These are phyloP conservation scores for Huntiella abstrusa DNA, from an alignment of 2,329 filamentous ascomycete species.

Conservation along the genomic window DNA sequence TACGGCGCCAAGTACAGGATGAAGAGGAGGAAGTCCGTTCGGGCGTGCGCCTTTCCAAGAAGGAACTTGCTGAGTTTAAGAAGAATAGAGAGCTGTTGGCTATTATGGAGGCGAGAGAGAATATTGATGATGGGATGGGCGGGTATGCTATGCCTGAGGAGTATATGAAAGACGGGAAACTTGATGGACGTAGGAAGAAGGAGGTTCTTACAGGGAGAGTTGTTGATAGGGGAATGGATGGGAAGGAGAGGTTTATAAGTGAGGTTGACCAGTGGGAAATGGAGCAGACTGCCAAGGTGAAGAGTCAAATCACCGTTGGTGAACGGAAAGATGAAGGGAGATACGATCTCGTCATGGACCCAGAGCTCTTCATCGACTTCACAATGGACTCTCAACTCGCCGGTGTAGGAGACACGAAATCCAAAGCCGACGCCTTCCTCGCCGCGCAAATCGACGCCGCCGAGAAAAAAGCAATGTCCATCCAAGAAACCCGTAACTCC, in stretches of 20 bases:
- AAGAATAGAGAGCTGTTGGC: constrained; percentile 69
- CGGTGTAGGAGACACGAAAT: constrained; percentile 52
- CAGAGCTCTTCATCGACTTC: constrained; percentile 74
- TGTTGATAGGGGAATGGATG: constrained; percentile 70
- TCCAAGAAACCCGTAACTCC: constrained; percentile 79
- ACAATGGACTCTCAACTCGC: constrained; percentile 54
- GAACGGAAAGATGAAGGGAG: constrained; percentile 51
- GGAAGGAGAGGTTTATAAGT: constrained; percentile 74
- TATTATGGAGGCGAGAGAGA: constrained; percentile 65
- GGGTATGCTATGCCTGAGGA: constrained; percentile 89
- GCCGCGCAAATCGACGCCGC: constrained; percentile 72
- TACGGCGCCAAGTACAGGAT: constrained; percentile 77
- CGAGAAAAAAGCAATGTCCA: constrained; percentile 70
- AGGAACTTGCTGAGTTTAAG: constrained; percentile 73
- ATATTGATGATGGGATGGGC: constrained; percentile 80
- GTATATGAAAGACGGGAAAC: constrained; percentile 83
- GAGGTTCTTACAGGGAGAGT: constrained; percentile 82
- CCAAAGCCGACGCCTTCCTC: constrained; percentile 59
- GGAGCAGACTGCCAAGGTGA: constrained; percentile 74
- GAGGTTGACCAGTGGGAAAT: constrained; percentile 94
- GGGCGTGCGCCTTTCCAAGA: constrained; percentile 53
- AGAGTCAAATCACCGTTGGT: constrained; percentile 58
- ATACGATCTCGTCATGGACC: constrained; percentile 87
- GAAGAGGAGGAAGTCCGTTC: constrained; percentile 66
- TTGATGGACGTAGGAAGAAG: constrained; percentile 71